These are phyloP conservation scores for Pleoardoris graminearum DNA, from an alignment of 2,329 filamentous ascomycete genomes.

Conservation along the genomic window DNA sequence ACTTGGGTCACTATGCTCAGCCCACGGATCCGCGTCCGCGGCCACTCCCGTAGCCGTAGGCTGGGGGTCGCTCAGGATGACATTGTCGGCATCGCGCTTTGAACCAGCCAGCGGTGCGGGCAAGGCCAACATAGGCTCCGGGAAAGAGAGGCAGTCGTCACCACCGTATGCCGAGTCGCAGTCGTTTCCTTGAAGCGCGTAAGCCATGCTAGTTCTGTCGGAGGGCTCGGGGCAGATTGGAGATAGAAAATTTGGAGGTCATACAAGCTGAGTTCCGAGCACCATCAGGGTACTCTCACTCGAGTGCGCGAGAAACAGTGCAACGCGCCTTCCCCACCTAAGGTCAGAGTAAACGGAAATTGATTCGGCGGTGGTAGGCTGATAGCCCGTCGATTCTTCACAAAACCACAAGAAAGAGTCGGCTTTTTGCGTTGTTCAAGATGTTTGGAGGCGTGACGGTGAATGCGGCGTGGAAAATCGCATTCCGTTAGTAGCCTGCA, in stretches of 20 bases:
- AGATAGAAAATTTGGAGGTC: conserved; percentile 3
- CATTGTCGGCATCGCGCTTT: conserved; percentile 36
- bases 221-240: conserved; percentile 1
- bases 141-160: conserved; percentile 30
- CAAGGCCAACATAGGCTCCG: conserved; percentile 34
- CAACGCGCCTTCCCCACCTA: background rate
- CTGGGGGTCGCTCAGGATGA: conserved; percentile 20
- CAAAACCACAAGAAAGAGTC: background rate
- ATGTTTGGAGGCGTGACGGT: background rate
- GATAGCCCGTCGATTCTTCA: background rate
- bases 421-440: background rate
- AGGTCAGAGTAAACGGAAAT: background rate
- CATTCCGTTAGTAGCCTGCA: background rate
- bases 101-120: conserved; percentile 33
- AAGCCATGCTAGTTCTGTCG: conserved; percentile 32
- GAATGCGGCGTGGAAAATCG: background rate
- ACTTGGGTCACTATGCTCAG: conserved; percentile 33
- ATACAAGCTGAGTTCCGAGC: conserved; percentile 5
- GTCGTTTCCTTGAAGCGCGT: conserved; percentile 32
- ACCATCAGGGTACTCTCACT: too few species aligned
- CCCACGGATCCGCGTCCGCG: conserved; percentile 21
- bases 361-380: background rate
- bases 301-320: too few species aligned
- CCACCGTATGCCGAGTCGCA: conserved; percentile 39
- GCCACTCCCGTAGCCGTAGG: conserved; percentile 13